A percentile compares a stretch with the other conserved stretches of the same genome.
phyloP scores from a whole-genome alignment of 2,329 filamentous ascomycete genomes.

The Colletotrichum phormii region DNA sequence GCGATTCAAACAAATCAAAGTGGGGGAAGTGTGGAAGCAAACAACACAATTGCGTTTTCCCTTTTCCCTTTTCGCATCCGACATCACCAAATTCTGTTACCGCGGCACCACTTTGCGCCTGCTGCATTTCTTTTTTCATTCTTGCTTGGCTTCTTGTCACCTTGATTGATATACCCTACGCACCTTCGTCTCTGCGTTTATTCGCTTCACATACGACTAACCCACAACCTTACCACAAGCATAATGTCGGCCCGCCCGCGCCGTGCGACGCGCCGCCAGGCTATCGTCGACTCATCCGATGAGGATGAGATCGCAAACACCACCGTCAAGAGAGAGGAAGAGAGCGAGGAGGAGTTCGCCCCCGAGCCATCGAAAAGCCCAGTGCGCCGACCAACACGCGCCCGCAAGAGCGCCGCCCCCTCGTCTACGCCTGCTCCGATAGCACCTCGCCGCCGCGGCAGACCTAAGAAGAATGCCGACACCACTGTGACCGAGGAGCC shows the following conservation, averaged over 20 bases:
- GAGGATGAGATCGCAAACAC: constrained; percentile 72
- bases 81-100: constrained; percentile 12
- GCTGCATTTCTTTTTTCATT: neutral
- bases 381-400: constrained; percentile 59
- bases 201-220: neutral
- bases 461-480: constrained; percentile 55
- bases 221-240: neutral
- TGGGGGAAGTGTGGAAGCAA: constrained; percentile 28
- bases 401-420: constrained; percentile 57
- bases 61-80: constrained; percentile 13
- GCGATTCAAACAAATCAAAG: constrained; percentile 37
- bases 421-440: constrained; percentile 54
- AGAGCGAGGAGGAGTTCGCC: constrained; percentile 82
- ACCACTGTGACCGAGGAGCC: constrained; percentile 41
- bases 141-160: constrained; percentile 15
- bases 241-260: constrained; percentile 49
- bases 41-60: constrained; percentile 29
- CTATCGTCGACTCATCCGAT: constrained; percentile 84
- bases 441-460: constrained; percentile 48
- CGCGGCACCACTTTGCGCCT: constrained; percentile 8
- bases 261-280: constrained; percentile 73
- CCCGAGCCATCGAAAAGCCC: constrained; percentile 73
- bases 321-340: constrained; percentile 63
- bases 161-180: constrained; percentile 28
- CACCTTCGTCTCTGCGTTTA: neutral